Conservation (phyloP, 805 yeast genomes). For the Candida namnaoensis region DNA sequence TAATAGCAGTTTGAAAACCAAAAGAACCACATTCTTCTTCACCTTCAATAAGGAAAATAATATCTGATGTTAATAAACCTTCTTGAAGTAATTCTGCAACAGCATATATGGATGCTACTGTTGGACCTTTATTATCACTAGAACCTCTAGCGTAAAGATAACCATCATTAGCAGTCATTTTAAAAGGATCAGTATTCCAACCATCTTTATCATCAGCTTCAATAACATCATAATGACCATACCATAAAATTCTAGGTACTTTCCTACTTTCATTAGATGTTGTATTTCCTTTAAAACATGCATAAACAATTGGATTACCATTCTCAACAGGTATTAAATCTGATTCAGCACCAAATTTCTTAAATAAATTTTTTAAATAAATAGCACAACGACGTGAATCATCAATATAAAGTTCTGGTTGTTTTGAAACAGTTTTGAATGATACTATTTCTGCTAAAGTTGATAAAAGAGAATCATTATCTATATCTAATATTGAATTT, state of each 20-base stretch:
- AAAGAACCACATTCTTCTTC: slow-evolving; percentile 92
- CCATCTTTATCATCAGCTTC: slow-evolving; percentile 53
- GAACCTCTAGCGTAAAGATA: slow-evolving; percentile 88
- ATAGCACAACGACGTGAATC: slow-evolving; percentile 86
- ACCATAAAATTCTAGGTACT: slow-evolving; percentile 61
- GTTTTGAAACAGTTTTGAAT: slow-evolving; percentile 71
- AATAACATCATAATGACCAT: slow-evolving; percentile 95
- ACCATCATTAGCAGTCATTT: slow-evolving; percentile 70
- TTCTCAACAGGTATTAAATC: slow-evolving; percentile 62
- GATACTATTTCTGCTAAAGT: slow-evolving; percentile 55
- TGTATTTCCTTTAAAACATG: slow-evolving; percentile 48
- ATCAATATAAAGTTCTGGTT: slow-evolving; percentile 57
- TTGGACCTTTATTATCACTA: slow-evolving; percentile 92
- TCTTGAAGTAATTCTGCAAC: slow-evolving; percentile 61
- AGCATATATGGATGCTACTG: slow-evolving; percentile 78
- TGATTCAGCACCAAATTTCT: slow-evolving; percentile 63
- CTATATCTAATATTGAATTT: slow-evolving; percentile 20
- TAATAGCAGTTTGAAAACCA: slow-evolving; percentile 71
- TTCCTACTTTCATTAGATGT: slow-evolving; percentile 1
- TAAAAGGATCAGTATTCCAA: slow-evolving; percentile 80
- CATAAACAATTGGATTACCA: slow-evolving; percentile 83
- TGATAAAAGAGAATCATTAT: slow-evolving; percentile 55
- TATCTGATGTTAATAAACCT: slow-evolving; percentile 53
- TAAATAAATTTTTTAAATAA: slow-evolving; percentile 52
- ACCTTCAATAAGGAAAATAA: slow-evolving; percentile 83